Percentiles rank a stretch among this genome's conserved stretches.
phyloP scores from a whole-genome alignment of 768 basidiomycete species.

The Boletus pseudopeckii region DNA sequence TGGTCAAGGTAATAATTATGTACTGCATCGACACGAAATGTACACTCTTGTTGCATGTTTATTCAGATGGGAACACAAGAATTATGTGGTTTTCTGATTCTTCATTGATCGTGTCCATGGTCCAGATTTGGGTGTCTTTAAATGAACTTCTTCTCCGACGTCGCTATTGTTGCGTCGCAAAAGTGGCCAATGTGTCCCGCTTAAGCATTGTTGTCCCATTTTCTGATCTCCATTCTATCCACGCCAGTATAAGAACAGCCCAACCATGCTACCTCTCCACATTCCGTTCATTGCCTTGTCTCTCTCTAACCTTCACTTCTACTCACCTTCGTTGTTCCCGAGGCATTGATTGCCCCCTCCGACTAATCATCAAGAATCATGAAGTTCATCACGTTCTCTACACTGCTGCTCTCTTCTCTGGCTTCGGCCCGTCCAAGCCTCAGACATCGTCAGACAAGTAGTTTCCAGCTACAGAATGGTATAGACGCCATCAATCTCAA shows the following conservation, averaged over 20 bases:
- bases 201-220: conserved; percentile 15
- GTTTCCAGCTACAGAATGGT: conserved; percentile 38
- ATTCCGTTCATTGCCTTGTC: neutral
- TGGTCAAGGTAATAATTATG: conserved; percentile 15
- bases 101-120: conserved; percentile 4
- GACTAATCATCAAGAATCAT: conserved; percentile 20
- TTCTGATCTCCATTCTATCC: neutral
- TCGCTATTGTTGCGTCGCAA: conserved; percentile 15
- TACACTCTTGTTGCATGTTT: conserved; percentile 19
- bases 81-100: too few species aligned
- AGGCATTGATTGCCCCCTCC: conserved; percentile 26
- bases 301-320: neutral
- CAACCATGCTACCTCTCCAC: neutral
- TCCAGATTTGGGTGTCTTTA: neutral
- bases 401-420: conserved; percentile 24
- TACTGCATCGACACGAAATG: conserved; percentile 52
- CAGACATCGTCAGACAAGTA: conserved; percentile 23
- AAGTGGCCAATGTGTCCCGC: conserved; percentile 5
- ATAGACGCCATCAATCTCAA: conserved; percentile 41
- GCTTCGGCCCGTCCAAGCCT: conserved; percentile 37
- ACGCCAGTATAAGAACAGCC: conserved; percentile 17
- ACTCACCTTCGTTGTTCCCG: conserved; percentile 7
- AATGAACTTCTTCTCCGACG: neutral
- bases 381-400: conserved; percentile 39
- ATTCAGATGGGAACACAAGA: neutral